A percentile compares a stretch with the other conserved stretches of the same genome.
Conservation (phyloP, 2,329 filamentous ascomycete genomes). For the Drechslerella dactyloides region DNA sequence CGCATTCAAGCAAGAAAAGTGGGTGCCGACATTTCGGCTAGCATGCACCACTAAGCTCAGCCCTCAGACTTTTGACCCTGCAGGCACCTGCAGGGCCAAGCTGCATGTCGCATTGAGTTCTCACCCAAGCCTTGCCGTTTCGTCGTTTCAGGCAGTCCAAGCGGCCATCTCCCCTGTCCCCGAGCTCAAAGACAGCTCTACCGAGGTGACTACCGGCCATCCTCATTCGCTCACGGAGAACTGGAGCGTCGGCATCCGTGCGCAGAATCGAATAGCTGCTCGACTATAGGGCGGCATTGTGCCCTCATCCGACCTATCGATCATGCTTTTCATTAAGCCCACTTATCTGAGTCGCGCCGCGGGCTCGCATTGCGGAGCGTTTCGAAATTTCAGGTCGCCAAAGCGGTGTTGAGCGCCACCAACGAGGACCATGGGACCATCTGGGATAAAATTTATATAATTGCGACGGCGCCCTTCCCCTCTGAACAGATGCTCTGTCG, state of each 20-base stretch:
- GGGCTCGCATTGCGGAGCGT: constrained; percentile 3
- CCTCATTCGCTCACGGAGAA: background rate
- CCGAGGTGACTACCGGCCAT: background rate
- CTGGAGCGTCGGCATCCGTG: background rate
- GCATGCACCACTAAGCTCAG: constrained; percentile 23
- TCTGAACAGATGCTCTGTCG: background rate
- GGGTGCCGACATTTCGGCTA: constrained; percentile 27
- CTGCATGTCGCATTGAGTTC: constrained; percentile 21
- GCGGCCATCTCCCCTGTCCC: background rate
- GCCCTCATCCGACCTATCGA: background rate
- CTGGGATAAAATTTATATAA: background rate
- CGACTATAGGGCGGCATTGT: background rate
- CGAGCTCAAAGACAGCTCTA: background rate
- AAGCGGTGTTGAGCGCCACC: background rate
- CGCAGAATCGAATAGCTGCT: background rate
- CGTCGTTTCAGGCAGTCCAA: constrained; percentile 40
- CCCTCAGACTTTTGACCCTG: constrained; percentile 11
- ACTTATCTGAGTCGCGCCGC: background rate
- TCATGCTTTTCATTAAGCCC: background rate
- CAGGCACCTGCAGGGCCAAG: constrained; percentile 17
- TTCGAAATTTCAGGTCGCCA: background rate
- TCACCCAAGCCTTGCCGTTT: constrained; percentile 49
- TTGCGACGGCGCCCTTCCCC: background rate
- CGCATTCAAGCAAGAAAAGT: background rate
- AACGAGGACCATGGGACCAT: background rate